These are phyloP conservation scores for Cladosporium sp. DNA, from an alignment of 2,329 filamentous ascomycete genomes.

Conservation along the genomic window DNA sequence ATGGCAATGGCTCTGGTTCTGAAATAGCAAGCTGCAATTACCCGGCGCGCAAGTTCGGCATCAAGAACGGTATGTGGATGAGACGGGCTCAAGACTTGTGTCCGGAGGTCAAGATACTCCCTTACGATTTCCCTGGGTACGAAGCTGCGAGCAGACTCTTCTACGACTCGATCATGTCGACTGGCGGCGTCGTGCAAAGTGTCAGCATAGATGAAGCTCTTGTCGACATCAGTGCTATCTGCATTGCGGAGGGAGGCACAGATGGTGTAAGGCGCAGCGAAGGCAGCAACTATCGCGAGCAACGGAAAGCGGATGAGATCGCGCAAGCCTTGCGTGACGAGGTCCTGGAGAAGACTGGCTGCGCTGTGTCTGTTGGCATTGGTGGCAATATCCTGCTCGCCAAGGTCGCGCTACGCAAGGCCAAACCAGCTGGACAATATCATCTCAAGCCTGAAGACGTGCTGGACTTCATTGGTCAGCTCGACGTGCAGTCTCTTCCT, in stretches of 20 bases:
- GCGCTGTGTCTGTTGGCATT: constrained; percentile 87
- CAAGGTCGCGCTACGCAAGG: constrained; percentile 82
- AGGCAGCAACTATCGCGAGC: constrained; percentile 67
- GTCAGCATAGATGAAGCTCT: constrained; percentile 96
- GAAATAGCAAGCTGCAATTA: constrained; percentile 99
- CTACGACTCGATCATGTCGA: constrained; percentile 73
- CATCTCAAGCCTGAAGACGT: constrained; percentile 79
- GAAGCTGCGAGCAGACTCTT: constrained; percentile 85
- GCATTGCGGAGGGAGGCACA: constrained; percentile 59
- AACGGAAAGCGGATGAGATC: constrained; percentile 69
- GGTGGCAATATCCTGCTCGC: constrained; percentile 85
- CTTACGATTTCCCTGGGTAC: constrained; percentile 92
- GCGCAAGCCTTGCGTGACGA: constrained; percentile 59
- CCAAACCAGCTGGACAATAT: constrained; percentile 89
- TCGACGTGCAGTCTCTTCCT: constrained; percentile 75
- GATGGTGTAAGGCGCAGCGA: constrained; percentile 60
- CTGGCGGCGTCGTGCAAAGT: constrained; percentile 83
- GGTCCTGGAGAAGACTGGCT: constrained; percentile 70
- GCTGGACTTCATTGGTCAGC: constrained; percentile 66
- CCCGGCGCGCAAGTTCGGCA: constrained; percentile 72
- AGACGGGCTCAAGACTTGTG: constrained; percentile 77
- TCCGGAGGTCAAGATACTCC: constrained; percentile 78
- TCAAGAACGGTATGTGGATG: constrained; percentile 99
- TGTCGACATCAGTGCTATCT: constrained; percentile 69
- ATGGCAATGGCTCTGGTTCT: constrained; percentile 75